Base-by-base conservation (phyloP, 1,284 basidiomycete species). In the Xerocomus amazonicus region DNA sequence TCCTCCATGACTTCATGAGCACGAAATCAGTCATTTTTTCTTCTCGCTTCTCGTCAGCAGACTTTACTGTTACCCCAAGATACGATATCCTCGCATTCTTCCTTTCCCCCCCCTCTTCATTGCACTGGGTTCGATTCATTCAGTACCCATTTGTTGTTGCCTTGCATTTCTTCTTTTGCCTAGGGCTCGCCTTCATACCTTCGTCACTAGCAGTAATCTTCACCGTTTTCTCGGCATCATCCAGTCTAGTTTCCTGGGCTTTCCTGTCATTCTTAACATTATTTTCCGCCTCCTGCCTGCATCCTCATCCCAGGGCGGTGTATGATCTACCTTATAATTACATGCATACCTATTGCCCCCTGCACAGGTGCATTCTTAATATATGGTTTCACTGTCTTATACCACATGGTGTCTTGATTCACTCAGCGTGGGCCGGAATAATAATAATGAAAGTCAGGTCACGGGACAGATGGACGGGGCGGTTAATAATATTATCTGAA, bases 321-420 rank as follows among this genome's bases (percentile, higher is more conserved):
- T 69, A 70, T 62, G 52, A 65, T 67, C 53, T 70, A 70, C 56
- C 47, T 68, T 68, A 67, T 64, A 61, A 54, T 64, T 62, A 60
- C 58, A 60, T 59, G 55, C 55, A 67, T 64, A 67, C 68, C 64
- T 64, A 69, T 54, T 55, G 64, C 61, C 50, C 66, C 53, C 52
- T 32, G 62, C 63, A 62, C 53, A 56, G 67, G 59, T 66, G 55
- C 59, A 62, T 50, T 49, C 49, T 48, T 70, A 69, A 68, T 70
- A n/a, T 37, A 59, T 54, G 43, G 34, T 16, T 42, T 49, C 35
- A 48, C 26, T 68, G 62, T 63, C 44, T 29, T 48, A 51, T 63
- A 64, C 45, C 50, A 59, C 50, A 23, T 23, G 58, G 50, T 47
- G 51, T 33, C 29, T 55, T 51, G 48, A 28, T 27, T n/a, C 26